These are phyloP conservation scores for Trichoderma sp. DNA, from an alignment of 2,329 filamentous ascomycete genomes.

Conservation along the genomic window DNA sequence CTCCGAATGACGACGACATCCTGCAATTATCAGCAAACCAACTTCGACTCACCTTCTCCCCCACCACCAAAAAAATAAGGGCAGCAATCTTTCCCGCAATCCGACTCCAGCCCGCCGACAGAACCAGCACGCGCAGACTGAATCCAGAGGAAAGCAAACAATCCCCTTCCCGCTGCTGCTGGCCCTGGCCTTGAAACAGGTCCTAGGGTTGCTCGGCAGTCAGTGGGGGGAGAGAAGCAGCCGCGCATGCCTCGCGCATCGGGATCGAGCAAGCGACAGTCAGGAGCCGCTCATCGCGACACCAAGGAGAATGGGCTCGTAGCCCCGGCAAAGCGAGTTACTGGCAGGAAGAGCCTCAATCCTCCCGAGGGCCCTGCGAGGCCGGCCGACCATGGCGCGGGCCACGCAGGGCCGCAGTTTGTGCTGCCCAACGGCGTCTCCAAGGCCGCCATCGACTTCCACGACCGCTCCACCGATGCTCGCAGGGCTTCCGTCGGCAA, in stretches of 20 bases:
- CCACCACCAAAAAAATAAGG: neutral
- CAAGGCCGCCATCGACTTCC: slow-evolving; percentile 34
- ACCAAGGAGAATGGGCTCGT: slow-evolving; percentile 83
- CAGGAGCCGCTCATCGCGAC: slow-evolving; percentile 66
- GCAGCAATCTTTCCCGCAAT: neutral
- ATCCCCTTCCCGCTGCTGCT: slow-evolving; percentile 35
- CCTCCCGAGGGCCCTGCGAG: slow-evolving; percentile 45
- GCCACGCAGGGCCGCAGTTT: slow-evolving; percentile 35
- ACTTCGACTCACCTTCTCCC: neutral
- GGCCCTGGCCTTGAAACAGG: slow-evolving; percentile 38
- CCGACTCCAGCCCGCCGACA: neutral
- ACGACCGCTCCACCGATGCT: slow-evolving; percentile 45
- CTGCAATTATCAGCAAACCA: neutral
- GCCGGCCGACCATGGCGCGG: slow-evolving; percentile 36
- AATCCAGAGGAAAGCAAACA: neutral
- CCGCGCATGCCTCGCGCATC: slow-evolving; percentile 63
- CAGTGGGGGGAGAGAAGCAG: slow-evolving; percentile 37
- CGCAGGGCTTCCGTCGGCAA: slow-evolving; percentile 53
- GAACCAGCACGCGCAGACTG: slow-evolving; percentile 16
- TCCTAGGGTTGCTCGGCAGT: slow-evolving; percentile 37
- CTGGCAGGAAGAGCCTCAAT: slow-evolving; percentile 48
- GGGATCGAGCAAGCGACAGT: slow-evolving; percentile 62
- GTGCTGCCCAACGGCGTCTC: slow-evolving; percentile 38
- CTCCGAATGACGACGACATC: neutral
- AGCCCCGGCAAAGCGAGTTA: slow-evolving; percentile 50